Evolutionary conservation across 106 monocot genomes (phyloP).

Genomic region (Platanthera guangdongensis): DNA sequence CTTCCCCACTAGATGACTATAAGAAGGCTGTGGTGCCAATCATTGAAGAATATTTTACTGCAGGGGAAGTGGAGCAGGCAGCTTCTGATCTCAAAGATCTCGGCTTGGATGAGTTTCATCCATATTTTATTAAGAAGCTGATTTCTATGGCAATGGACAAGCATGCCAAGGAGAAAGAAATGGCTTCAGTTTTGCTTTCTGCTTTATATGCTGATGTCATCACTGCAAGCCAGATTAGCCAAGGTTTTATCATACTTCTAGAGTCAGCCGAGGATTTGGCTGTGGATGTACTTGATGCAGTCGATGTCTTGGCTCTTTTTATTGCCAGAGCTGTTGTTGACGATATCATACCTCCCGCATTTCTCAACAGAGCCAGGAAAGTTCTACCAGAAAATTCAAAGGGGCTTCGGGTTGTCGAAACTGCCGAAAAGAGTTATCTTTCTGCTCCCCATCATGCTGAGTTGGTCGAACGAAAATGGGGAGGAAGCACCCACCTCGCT

Average conservation of each 20-base stretch:
- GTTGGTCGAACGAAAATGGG: conserved; percentile 81
- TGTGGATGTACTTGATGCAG: conserved; percentile 74
- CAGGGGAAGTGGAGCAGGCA: conserved; percentile 67
- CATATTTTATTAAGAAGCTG: conserved; percentile 82
- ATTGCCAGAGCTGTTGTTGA: conserved; percentile 94
- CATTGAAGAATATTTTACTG: conserved; percentile 91
- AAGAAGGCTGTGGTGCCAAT: conserved; percentile 57
- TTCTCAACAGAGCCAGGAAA: conserved; percentile 45
- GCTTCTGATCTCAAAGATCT: conserved; percentile 74
- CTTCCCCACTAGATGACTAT: conserved; percentile 67
- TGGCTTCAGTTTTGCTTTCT: conserved; percentile 89
- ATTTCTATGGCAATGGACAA: conserved; percentile 93
- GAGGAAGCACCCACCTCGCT: conserved; percentile 80
- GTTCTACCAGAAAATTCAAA: conserved; percentile 46
- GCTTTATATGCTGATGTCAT: conserved; percentile 71
- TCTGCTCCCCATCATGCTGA: conserved; percentile 96
- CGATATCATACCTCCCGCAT: conserved; percentile 86
- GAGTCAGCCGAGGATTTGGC: conserved; percentile 84
- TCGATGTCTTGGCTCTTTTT: conserved; percentile 84
- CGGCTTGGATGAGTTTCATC: conserved; percentile 61
- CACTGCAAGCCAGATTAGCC: conserved; percentile 56
- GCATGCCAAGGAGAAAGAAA: conserved; percentile 96
- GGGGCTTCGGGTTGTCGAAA: conserved; percentile 57
- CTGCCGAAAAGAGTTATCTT: conserved; percentile 93
- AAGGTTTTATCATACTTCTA: conserved; percentile 74